Base-by-base conservation (phyloP, 2,329 filamentous ascomycete species). In the Talaromyces rugulosus region DNA sequence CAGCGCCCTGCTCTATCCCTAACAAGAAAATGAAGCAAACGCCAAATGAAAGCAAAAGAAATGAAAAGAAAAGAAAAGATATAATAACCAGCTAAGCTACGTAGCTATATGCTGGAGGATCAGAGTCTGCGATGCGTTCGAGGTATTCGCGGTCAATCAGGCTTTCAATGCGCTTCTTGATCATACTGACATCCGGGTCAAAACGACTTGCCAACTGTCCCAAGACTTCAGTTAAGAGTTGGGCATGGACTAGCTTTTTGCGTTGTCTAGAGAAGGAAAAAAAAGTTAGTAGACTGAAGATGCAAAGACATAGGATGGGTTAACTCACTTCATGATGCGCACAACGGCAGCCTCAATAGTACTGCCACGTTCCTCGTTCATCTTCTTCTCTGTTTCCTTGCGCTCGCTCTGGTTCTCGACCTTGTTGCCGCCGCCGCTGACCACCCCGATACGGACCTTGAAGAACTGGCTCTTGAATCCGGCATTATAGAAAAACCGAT, bases 371-470 rank as follows among this genome's bases (percentile, higher is more conserved):
- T 81, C 80, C 14, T 82, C 79, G 42, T 78, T 77, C 67, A 66
- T 85, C 80, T 78, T 79, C 69, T 78, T 78, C 66, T 82, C 78
- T 0, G 80, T 82, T 56, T 80, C 77, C 51, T 75, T 75, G 51
- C 86, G 80, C 74, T 88, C 86, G 34, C 81, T 79, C 58, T 83
- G 80, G 58, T 86, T 91, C 77, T 98, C 94, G 0, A 96, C 90
- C 77, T 92, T 95, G 73, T 92, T 96, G 18, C 88, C 85, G 1
- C 87, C 86, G 56, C 86, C 77, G 58, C 83, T 90, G 67, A 96
- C 89, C 5, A 95, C 89, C 27, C 91, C 91, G 23, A 95, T 91
- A 75, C 96, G 96, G 77, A 97, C 91, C 74, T 91, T 92, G 70
- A 95, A 84, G 56, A 90, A 87, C 72, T 91, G 92, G 77, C 90